These are phyloP conservation scores for Termitomyces sp. DNA, from an alignment of 768 basidiomycete genomes.

Conservation along the genomic window DNA sequence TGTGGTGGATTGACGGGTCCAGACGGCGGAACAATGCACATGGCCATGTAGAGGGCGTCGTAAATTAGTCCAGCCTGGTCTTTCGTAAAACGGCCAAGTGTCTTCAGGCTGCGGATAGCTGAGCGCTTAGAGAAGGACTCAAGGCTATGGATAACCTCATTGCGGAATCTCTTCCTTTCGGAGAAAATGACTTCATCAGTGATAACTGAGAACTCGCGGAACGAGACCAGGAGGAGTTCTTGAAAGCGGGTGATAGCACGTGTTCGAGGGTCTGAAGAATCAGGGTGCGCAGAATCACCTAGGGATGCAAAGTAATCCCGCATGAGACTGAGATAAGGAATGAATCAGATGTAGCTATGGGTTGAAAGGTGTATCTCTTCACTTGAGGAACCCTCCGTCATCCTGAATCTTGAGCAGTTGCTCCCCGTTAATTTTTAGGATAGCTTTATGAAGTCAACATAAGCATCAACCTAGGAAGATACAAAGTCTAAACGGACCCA, in stretches of 20 bases:
- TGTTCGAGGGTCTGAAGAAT: slow-evolving; percentile 80
- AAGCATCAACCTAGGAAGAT: background rate
- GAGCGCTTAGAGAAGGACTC: slow-evolving; percentile 93
- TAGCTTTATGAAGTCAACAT: slow-evolving; percentile 49
- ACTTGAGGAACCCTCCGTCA: slow-evolving; percentile 96
- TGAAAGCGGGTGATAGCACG: slow-evolving; percentile 97
- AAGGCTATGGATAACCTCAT: slow-evolving; percentile 88
- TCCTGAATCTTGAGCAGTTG: slow-evolving; percentile 90
- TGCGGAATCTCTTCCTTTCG: slow-evolving; percentile 81
- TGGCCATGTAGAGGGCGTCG: slow-evolving; percentile 83
- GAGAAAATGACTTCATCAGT: slow-evolving; percentile 89
- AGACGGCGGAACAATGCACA: slow-evolving; percentile 72
- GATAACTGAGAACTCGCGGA: slow-evolving; percentile 95
- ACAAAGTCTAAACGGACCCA: slow-evolving; percentile 46
- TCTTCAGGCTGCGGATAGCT: slow-evolving; percentile 81
- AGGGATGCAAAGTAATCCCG: slow-evolving; percentile 91
- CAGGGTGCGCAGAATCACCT: slow-evolving; percentile 90
- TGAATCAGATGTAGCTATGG: background rate
- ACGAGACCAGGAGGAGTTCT: slow-evolving; percentile 92
- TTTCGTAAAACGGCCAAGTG: slow-evolving; percentile 75
- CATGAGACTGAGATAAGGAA: slow-evolving; percentile 55
- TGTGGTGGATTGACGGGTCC: slow-evolving; percentile 43
- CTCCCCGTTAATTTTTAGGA: slow-evolving; percentile 96
- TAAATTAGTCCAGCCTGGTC: slow-evolving; percentile 89
- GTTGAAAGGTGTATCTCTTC: slow-evolving; percentile 16